Evolutionary conservation across 2,329 filamentous ascomycete genomes (phyloP).

Genomic region (Fusarium penzigii): DNA sequence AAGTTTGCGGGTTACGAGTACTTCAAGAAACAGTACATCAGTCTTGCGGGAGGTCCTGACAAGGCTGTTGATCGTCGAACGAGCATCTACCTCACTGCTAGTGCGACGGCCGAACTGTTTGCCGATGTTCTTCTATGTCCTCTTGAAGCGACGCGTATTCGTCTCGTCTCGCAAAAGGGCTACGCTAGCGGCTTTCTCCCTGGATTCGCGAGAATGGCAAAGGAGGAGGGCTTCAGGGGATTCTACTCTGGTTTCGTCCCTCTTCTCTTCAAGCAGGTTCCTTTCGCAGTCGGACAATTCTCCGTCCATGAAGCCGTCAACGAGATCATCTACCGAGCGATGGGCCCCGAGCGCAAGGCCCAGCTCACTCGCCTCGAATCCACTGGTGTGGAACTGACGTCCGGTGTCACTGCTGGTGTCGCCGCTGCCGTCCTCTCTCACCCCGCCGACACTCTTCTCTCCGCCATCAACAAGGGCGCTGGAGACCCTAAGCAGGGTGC

Average conservation of each 20-base stretch:
- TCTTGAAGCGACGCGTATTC: conserved; percentile 78
- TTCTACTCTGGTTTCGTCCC: conserved; percentile 93
- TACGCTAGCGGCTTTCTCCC: conserved; percentile 72
- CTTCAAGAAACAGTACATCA: conserved; percentile 88
- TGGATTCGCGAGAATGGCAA: conserved; percentile 74
- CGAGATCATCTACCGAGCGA: conserved; percentile 68
- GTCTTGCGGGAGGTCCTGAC: conserved; percentile 58
- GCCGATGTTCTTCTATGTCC: conserved; percentile 85
- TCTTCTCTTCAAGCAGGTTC: conserved; percentile 85
- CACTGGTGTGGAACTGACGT: conserved; percentile 82
- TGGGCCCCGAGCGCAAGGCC: conserved; percentile 69
- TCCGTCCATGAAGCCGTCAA: conserved; percentile 88
- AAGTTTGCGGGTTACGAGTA: conserved; percentile 93
- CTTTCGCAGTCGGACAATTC: conserved; percentile 94
- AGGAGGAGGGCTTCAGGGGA: conserved; percentile 74
- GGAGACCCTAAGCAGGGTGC: conserved; percentile 49
- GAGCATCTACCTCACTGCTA: conserved; percentile 71
- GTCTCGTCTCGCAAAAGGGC: conserved; percentile 78
- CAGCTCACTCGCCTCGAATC: conserved; percentile 69
- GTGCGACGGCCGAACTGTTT: conserved; percentile 69
- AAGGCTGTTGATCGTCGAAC: conserved; percentile 47
- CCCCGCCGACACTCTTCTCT: conserved; percentile 70
- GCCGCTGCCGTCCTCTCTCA: conserved; percentile 87
- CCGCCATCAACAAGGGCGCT: conserved; percentile 57
- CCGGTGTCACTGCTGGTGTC: conserved; percentile 84